Evolutionary conservation across 768 basidiomycete genomes (phyloP).

Genomic region (Trametes punicea): DNA sequence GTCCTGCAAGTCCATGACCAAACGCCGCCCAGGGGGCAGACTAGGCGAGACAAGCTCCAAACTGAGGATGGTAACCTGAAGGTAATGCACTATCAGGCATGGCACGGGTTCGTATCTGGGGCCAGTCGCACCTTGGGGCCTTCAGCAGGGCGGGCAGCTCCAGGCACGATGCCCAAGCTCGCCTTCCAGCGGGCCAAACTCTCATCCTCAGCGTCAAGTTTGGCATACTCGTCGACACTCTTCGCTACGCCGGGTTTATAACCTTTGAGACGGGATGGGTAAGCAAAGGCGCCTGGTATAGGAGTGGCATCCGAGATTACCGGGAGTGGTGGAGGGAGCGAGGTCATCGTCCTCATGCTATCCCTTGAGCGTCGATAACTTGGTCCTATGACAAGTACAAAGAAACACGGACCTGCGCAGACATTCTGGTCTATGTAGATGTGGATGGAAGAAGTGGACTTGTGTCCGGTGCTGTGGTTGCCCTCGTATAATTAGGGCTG

Average conservation of each 20-base stretch:
- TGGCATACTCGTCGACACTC: constrained; percentile 76
- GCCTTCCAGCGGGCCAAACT: constrained; percentile 96
- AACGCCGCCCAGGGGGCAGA: constrained; percentile 53
- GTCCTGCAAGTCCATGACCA: constrained; percentile 66
- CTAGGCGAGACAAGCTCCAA: constrained; percentile 81
- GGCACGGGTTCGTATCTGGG: constrained; percentile 7
- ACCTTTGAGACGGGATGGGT: constrained; percentile 39
- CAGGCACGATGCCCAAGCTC: constrained; percentile 77
- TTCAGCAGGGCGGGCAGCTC: constrained; percentile 36
- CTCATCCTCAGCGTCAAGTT: constrained; percentile 88
- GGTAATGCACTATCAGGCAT: background rate
- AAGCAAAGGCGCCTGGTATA: background rate
- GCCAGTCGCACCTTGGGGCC: constrained; percentile 60
- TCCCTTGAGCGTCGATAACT: too few relatives aligned
- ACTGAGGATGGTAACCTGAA: constrained; percentile 65
- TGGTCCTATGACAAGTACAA: too few relatives aligned
- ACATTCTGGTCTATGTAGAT: constrained; percentile 41
- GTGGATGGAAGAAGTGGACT: constrained; percentile 17
- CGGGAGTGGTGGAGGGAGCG: constrained; percentile 64
- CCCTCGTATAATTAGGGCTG: constrained; percentile 26
- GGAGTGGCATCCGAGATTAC: constrained; percentile 33
- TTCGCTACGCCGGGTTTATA: constrained; percentile 72
- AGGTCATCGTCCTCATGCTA: constrained; percentile 72
- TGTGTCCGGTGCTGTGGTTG: constrained; percentile 21
- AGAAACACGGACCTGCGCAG: constrained; percentile 47